These are phyloP conservation scores for Pseudogymnoascus sp. DNA, from an alignment of 2,329 filamentous ascomycete species.

Conservation along the genomic window DNA sequence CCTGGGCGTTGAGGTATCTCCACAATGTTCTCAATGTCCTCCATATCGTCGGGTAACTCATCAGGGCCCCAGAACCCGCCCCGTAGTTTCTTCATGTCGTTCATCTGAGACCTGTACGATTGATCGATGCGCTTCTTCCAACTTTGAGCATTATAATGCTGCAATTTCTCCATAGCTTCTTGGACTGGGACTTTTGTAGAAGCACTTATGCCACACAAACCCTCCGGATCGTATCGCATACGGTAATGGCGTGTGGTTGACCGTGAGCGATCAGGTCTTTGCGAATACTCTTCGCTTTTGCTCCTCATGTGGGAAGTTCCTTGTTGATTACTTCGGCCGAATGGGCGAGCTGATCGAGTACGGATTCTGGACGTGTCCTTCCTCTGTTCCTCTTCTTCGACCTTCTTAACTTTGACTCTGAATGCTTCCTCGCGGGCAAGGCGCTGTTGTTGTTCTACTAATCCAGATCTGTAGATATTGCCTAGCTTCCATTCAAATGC, in stretches of 20 bases:
- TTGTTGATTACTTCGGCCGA: constrained; percentile 24
- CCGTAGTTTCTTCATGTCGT: constrained; percentile 71
- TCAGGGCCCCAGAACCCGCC: constrained; percentile 75
- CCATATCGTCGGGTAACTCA: constrained; percentile 70
- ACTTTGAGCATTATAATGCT: constrained; percentile 75
- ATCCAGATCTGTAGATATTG: constrained; percentile 82
- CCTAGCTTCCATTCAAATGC: constrained; percentile 96
- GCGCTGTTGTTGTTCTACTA: constrained; percentile 83
- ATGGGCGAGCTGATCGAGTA: constrained; percentile 41
- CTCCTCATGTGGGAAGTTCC: constrained; percentile 22
- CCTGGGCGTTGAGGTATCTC: constrained; percentile 78
- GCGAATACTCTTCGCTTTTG: constrained; percentile 27
- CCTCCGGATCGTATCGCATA: constrained; percentile 73
- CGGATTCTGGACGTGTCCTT: constrained; percentile 46
- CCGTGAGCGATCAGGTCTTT: constrained; percentile 25
- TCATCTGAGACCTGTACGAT: constrained; percentile 59
- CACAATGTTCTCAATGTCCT: constrained; percentile 77
- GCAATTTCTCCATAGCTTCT: constrained; percentile 67
- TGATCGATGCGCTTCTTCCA: constrained; percentile 90
- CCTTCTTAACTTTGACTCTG: constrained; percentile 74
- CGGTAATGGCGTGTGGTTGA: constrained; percentile 32
- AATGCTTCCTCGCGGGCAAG: constrained; percentile 87
- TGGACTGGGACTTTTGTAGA: constrained; percentile 64
- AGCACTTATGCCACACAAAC: constrained; percentile 63
- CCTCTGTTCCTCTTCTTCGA: constrained; percentile 61